A percentile compares a stretch with the other conserved stretches of the same genome.
Evolutionary conservation across 768 basidiomycete species (phyloP).

Genomic region (Cubamyces sp.): DNA sequence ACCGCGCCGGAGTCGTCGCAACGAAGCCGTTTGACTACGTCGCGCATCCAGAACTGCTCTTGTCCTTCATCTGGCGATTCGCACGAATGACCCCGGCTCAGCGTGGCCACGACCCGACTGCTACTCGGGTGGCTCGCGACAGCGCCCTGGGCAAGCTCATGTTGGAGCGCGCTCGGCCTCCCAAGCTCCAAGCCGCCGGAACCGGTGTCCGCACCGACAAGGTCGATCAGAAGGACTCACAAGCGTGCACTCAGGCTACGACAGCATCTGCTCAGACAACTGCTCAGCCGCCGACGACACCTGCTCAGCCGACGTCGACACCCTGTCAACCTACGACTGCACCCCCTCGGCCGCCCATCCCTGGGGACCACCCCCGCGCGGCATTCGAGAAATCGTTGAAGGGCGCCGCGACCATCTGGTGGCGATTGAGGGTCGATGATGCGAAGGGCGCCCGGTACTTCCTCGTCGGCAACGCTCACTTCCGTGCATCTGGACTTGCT

Average conservation of each 20-base stretch:
- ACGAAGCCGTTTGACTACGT: slow-evolving; percentile 19
- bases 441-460: not conserved
- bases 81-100: not conserved
- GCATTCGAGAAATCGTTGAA: not conserved
- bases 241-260: not conserved
- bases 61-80: slow-evolving; percentile 8
- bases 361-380: not conserved
- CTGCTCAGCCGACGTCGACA: too few relatives aligned
- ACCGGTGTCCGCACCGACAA: not conserved
- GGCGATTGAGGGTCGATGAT: slow-evolving; percentile 1
- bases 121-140: not conserved
- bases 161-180: not conserved
- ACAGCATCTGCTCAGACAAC: too few relatives aligned
- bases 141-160: not conserved
- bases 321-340: too few relatives aligned
- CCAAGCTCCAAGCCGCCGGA: too few relatives aligned
- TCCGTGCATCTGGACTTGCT: not conserved
- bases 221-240: not conserved
- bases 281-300: too few relatives aligned
- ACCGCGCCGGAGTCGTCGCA: slow-evolving; percentile 7
- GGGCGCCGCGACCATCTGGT: not conserved
- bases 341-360: too few relatives aligned
- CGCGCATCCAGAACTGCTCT: not conserved
- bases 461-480: slow-evolving; percentile 17
- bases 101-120: slow-evolving; percentile 16